phyloP scores from a whole-genome alignment of 352 stramenopile species.

The Pythium insidiosum region DNA sequence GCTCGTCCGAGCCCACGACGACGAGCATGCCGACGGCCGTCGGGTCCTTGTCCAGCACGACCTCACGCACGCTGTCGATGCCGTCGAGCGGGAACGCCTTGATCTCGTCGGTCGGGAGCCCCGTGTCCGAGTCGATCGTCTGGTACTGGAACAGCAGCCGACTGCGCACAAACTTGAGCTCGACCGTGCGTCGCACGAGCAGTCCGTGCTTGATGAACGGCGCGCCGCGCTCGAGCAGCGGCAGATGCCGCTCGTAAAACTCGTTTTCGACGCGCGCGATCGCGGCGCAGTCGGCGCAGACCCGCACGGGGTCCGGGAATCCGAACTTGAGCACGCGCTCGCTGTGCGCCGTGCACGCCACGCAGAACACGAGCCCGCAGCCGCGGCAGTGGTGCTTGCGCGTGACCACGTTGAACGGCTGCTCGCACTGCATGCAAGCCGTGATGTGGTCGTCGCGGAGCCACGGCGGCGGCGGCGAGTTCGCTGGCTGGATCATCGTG shows the following conservation, averaged over 20 bases:
- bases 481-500: conserved; percentile 8
- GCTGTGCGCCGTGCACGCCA: conserved; percentile 26
- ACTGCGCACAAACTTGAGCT: conserved; percentile 44
- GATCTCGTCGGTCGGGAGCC: conserved; percentile 29
- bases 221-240: conserved; percentile 47
- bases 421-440: conserved; percentile 35
- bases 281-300: conserved; percentile 34
- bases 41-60: conserved; percentile 39
- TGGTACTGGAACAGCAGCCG: conserved; percentile 74
- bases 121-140: conserved; percentile 41
- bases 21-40: conserved; percentile 46
- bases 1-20: conserved; percentile 31
- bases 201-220: conserved; percentile 66
- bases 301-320: conserved; percentile 47
- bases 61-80: conserved; percentile 42
- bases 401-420: conserved; percentile 52
- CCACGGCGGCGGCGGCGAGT: conserved; percentile 47
- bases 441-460: conserved; percentile 46
- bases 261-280: conserved; percentile 43
- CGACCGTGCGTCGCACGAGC: conserved; percentile 44
- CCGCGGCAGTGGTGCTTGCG: conserved; percentile 61
- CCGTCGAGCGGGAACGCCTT: conserved; percentile 63
- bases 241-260: conserved; percentile 58
- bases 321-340: conserved; percentile 63
- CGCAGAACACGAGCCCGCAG: conserved; percentile 57